A percentile compares a stretch with the other conserved stretches of the same genome.
phyloP scores from a whole-genome alignment of 2,329 filamentous ascomycete species.

The Stemphylium vesicarium region DNA sequence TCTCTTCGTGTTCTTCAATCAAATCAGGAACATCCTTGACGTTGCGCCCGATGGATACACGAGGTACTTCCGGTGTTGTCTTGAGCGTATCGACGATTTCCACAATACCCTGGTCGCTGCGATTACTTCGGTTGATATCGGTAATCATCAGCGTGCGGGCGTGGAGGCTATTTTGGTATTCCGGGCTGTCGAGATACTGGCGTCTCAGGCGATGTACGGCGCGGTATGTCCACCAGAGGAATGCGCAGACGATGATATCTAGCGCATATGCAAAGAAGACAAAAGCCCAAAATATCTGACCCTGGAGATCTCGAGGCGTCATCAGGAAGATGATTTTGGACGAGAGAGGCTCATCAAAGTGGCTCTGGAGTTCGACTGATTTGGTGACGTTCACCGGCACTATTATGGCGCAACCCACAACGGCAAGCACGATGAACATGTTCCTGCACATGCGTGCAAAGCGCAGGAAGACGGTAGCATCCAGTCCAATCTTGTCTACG shows the following conservation, averaged over 20 bases:
- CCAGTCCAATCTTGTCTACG: constrained; percentile 83
- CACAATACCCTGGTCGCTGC: constrained; percentile 85
- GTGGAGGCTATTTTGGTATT: constrained; percentile 88
- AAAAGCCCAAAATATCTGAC: constrained; percentile 63
- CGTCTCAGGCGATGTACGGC: constrained; percentile 74
- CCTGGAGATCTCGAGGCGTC: constrained; percentile 57
- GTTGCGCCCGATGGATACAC: constrained; percentile 85
- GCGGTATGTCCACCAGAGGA: constrained; percentile 89
- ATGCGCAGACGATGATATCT: constrained; percentile 76
- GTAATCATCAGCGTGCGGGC: constrained; percentile 73
- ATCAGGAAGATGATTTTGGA: constrained; percentile 34
- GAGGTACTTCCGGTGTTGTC: constrained; percentile 77
- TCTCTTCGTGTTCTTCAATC: constrained; percentile 81
- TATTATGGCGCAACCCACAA: constrained; percentile 77
- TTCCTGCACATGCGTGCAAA: constrained; percentile 92
- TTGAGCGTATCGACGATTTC: constrained; percentile 81
- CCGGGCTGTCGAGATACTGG: constrained; percentile 80
- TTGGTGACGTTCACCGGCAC: constrained; percentile 76
- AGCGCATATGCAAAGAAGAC: constrained; percentile 68
- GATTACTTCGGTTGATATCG: constrained; percentile 78
- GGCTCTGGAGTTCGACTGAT: constrained; percentile 21
- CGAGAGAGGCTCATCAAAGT: constrained; percentile 8
- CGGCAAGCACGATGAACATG: constrained; percentile 75
- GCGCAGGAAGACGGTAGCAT: constrained; percentile 88
- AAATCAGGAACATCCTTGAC: constrained; percentile 87